Conservation (phyloP, 1,284 basidiomycete genomes). For the Leccinum laetum region DNA sequence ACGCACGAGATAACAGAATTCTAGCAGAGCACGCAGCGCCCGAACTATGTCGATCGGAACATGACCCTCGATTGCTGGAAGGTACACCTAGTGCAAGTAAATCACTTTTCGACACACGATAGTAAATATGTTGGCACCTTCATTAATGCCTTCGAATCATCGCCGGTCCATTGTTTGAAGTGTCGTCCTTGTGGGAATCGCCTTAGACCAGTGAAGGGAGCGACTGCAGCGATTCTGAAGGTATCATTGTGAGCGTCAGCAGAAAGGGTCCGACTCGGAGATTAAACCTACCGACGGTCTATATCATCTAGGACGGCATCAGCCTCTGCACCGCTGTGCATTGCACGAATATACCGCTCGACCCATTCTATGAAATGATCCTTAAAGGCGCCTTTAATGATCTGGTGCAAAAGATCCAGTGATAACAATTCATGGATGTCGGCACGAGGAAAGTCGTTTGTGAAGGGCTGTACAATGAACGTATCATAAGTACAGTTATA, state of each 20-base stretch:
- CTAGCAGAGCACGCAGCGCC: not conserved
- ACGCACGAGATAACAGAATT: not conserved
- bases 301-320: no score
- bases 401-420: constrained; percentile 5
- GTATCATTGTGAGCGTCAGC: no score
- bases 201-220: constrained; percentile 8
- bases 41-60: not conserved
- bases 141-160: not conserved
- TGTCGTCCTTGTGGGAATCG: constrained; percentile 19
- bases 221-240: constrained; percentile 11
- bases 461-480: constrained; percentile 4
- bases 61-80: not conserved
- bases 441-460: constrained; percentile 3
- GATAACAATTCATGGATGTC: constrained; percentile 4
- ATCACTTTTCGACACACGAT: not conserved
- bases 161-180: constrained; percentile 8
- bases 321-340: no score
- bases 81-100: not conserved
- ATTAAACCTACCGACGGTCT: no score
- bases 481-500: not conserved
- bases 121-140: not conserved
- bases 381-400: constrained; percentile 2
- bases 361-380: constrained; percentile 11
- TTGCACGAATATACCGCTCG: not conserved
- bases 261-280: no score